A percentile compares a stretch with the other conserved stretches of the same genome.
Evolutionary conservation across 2,329 filamentous ascomycete species (phyloP).

Genomic region (Ophiostoma quercus): DNA sequence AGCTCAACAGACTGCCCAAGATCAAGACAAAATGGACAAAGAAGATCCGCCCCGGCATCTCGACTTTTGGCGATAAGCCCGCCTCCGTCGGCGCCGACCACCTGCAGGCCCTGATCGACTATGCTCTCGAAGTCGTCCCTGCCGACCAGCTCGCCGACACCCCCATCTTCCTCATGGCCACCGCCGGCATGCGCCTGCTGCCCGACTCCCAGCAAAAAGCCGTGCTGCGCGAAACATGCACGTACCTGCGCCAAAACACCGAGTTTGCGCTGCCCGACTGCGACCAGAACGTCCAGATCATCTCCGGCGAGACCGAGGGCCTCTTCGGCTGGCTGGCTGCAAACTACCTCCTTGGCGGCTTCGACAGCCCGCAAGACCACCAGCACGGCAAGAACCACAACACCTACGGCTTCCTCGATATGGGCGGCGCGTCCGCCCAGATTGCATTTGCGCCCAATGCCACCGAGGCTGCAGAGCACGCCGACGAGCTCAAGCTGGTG

Average conservation of each 20-base stretch:
- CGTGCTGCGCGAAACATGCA: conserved; percentile 73
- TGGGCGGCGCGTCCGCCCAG: conserved; percentile 96
- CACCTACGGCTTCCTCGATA: conserved; percentile 96
- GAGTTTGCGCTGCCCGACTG: conserved; percentile 87
- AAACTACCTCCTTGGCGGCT: conserved; percentile 89
- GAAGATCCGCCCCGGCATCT: conserved; percentile 91
- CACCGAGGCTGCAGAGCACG: conserved; percentile 85
- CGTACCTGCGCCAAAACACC: conserved; percentile 71
- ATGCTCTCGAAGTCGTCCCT: conserved; percentile 75
- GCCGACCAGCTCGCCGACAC: conserved; percentile 71
- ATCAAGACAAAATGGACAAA: conserved; percentile 84
- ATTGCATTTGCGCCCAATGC: conserved; percentile 94
- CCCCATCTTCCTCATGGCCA: conserved; percentile 90
- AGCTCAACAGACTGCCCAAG: conserved; percentile 66
- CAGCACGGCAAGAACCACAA: conserved; percentile 81
- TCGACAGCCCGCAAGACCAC: conserved; percentile 70
- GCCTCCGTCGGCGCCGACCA: conserved; percentile 75
- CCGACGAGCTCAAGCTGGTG: conserved; percentile 79
- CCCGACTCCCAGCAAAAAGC: conserved; percentile 65
- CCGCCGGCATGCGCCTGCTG: conserved; percentile 87
- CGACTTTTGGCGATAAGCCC: conserved; percentile 76
- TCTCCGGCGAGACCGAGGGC: conserved; percentile 90
- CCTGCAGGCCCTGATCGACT: conserved; percentile 70
- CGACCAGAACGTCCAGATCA: conserved; percentile 82
- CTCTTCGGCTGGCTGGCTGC: conserved; percentile 96